phyloP scores from a whole-genome alignment of 257 asterid genomes.

The Petrea volubilis region DNA sequence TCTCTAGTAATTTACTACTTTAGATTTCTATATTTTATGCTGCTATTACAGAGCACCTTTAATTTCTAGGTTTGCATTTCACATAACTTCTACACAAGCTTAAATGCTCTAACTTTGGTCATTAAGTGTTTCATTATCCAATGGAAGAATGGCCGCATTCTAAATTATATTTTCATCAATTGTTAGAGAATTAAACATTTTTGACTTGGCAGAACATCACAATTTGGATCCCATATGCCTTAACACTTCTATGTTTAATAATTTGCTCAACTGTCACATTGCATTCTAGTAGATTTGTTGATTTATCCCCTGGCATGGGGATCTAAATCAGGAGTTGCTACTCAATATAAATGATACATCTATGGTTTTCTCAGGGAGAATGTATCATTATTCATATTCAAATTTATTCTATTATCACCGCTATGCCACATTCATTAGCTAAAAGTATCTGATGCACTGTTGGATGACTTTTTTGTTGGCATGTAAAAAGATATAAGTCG shows the following conservation, averaged over 20 bases:
- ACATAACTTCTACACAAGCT: not conserved
- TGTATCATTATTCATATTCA: not conserved
- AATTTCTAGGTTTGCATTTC: not conserved
- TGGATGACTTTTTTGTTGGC: not conserved
- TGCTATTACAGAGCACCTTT: not conserved
- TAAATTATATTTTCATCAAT: not conserved
- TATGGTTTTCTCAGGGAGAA: not conserved
- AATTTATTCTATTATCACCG: not conserved
- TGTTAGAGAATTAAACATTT: not conserved
- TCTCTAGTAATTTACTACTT: not conserved
- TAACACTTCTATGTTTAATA: not conserved
- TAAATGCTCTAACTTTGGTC: not conserved
- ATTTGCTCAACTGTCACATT: not conserved
- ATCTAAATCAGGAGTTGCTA: not conserved
- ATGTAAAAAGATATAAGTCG: not conserved
- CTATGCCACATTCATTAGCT: not conserved
- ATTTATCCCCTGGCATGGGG: not conserved
- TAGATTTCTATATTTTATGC: not conserved
- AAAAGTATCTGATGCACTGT: conserved; percentile 2
- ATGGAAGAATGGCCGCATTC: not conserved
- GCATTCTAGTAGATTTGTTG: not conserved
- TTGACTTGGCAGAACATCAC: not conserved
- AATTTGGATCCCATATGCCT: not conserved
- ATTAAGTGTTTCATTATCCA: not conserved
- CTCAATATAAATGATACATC: not conserved